Conservation (phyloP, 164 flowering plant species). For the Kingdonia uniflora region DNA sequence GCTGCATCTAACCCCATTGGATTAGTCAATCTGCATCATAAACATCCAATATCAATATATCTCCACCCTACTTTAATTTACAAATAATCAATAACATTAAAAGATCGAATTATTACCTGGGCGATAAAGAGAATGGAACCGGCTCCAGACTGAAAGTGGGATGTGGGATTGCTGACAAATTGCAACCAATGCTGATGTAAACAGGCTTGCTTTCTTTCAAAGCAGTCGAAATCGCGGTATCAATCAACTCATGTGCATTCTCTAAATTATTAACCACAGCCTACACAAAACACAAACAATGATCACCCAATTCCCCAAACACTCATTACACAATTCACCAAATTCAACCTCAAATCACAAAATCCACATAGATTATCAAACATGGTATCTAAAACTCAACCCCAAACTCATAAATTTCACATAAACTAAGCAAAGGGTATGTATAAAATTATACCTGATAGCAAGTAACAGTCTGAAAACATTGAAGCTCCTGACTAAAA, state of each 20-base stretch:
- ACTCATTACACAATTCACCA: background rate
- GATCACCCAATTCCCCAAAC: background rate
- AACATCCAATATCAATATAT: no score
- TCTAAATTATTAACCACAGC: slow-evolving; percentile 83
- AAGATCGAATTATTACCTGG: slow-evolving; percentile 42
- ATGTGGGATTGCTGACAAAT: slow-evolving; percentile 66
- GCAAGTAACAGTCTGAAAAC: slow-evolving; percentile 84
- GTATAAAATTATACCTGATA: slow-evolving; percentile 35
- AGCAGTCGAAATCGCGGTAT: slow-evolving; percentile 71
- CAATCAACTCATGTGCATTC: slow-evolving; percentile 78
- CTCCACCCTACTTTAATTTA: no score
- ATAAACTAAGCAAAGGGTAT: background rate
- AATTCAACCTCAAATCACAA: background rate
- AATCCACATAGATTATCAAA: background rate
- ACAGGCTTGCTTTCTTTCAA: slow-evolving; percentile 92
- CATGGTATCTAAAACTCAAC: no score
- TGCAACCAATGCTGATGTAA: slow-evolving; percentile 74
- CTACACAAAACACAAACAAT: slow-evolving; percentile 18
- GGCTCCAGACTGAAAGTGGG: slow-evolving; percentile 78
- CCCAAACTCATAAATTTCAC: background rate
- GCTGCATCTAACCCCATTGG: no score
- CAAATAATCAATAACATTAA: no score
- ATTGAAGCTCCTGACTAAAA: slow-evolving; percentile 65
- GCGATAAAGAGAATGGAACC: slow-evolving; percentile 53
- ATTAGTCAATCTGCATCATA: no score